phyloP scores from a whole-genome alignment of 164 flowering plant genomes.

The Chimonanthus praecox region DNA sequence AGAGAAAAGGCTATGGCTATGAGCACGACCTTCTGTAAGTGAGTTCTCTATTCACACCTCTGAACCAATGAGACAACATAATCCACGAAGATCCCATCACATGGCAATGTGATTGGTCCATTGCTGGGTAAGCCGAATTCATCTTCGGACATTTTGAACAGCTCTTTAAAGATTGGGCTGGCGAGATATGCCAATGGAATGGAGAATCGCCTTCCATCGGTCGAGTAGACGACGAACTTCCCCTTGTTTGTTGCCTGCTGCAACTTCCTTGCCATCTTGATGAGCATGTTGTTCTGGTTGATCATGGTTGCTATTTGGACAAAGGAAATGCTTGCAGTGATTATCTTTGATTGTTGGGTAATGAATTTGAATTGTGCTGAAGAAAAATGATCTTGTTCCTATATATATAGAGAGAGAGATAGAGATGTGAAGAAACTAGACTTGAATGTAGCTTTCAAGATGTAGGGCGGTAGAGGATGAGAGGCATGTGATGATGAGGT shows the following conservation, averaged over 20 bases:
- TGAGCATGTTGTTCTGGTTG: constrained; percentile 8
- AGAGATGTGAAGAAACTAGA: no score
- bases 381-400: no score
- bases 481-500: no score
- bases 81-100: constrained; percentile 19
- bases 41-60: not conserved
- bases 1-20: not conserved
- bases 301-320: constrained; percentile 1
- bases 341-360: no score
- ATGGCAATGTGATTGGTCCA: constrained; percentile 24
- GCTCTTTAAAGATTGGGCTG: constrained; percentile 13
- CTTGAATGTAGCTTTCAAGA: no score
- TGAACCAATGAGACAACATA: constrained; percentile 4
- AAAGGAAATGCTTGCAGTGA: no score
- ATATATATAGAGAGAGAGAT: no score
- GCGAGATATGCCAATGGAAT: constrained; percentile 19
- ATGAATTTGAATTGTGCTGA: no score
- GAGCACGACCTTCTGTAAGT: constrained; percentile 5
- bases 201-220: constrained; percentile 19
- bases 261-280: constrained; percentile 10
- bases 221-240: constrained; percentile 18
- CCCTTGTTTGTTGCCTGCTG: constrained; percentile 9
- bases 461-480: no score
- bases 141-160: constrained; percentile 18
- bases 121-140: constrained; percentile 18